Base-by-base conservation (phyloP, 163 green algal genomes). In the Trebouxia gelatinosa region DNA sequence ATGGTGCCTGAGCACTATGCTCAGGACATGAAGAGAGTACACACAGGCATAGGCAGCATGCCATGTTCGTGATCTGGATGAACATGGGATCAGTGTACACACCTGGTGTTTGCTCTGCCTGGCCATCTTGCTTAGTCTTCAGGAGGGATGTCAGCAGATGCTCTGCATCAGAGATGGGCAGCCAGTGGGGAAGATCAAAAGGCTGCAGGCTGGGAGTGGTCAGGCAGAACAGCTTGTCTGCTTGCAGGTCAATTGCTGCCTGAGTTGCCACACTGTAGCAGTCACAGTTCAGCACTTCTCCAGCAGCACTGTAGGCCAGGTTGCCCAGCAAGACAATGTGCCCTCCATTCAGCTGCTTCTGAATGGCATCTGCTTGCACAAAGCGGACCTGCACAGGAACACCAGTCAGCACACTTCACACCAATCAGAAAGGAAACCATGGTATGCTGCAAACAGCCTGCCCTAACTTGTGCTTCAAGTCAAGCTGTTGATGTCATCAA, bases 201-300 rank as follows among this genome's bases (percentile, higher is more conserved):
- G 26, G 78, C 77, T 17, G 70, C 31, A 67, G 50, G 48, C 70
- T 78, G 48, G 48, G 50, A 11, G 50, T 78, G 48, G 81, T 89
- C 29, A 90, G 40, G 75, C 79, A 83, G 67, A 91, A 74, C 31
- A 93, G 71, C 75, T 90, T 90, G 79, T 90, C 88, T 31, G 86
- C 88, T 23, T 65, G 29, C 75, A 93, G 80, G 80, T 94, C 92
- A 7, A 94, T 86, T 0, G 92, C 92, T 0, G 87, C 86, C 37
- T 88, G 83, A 29, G 82, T 85, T 71, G 87, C 87, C 37, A 92
- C 91, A 64, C 97, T 91, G 75, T 92, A 97, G 6, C 84, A 92
- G 87, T 96, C 96, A 88, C 95, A 98, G 89, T 98, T 99, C 35
- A 99, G 90, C 62, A 98, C 90, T 75, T 98, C 92, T 0, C 96